Evolutionary conservation across 2,329 filamentous ascomycete genomes (phyloP).

Genomic region (Talaromyces sp.): DNA sequence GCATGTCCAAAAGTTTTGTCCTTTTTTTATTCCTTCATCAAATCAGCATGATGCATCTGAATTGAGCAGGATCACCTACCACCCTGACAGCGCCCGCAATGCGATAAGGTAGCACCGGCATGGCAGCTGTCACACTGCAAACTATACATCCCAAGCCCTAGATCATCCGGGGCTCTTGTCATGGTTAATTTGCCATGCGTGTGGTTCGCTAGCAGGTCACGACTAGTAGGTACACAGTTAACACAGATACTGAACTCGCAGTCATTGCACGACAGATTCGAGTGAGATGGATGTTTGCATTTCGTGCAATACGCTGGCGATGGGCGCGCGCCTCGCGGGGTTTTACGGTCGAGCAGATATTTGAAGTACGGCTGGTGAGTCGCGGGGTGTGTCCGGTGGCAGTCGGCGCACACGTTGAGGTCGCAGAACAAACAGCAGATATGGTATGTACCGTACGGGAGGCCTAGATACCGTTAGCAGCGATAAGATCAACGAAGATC

Average conservation of each 20-base stretch:
- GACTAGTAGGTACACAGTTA: slow-evolving; percentile 13
- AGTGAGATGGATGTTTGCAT: slow-evolving; percentile 17
- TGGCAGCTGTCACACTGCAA: slow-evolving; percentile 13
- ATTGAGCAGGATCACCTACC: neutral
- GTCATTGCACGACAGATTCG: slow-evolving; percentile 8
- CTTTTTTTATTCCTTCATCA: slow-evolving; percentile 7
- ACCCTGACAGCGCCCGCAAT: slow-evolving; percentile 15
- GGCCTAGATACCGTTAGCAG: neutral
- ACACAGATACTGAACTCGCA: slow-evolving; percentile 17
- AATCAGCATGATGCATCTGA: neutral
- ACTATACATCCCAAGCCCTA: slow-evolving; percentile 9
- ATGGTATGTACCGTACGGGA: slow-evolving; percentile 16
- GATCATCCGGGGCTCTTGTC: slow-evolving; percentile 16
- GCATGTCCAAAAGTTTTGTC: slow-evolving; percentile 17
- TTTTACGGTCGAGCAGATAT: slow-evolving; percentile 15
- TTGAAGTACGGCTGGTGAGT: slow-evolving; percentile 17
- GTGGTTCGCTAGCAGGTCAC: slow-evolving; percentile 12
- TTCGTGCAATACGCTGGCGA: slow-evolving; percentile 9
- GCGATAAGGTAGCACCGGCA: slow-evolving; percentile 15
- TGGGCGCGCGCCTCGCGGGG: slow-evolving; percentile 10
- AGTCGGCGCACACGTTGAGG: slow-evolving; percentile 15
- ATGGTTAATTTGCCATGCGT: slow-evolving; percentile 13
- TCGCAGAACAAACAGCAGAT: slow-evolving; percentile 18
- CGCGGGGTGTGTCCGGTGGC: slow-evolving; percentile 11
- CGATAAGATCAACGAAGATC: neutral